Evolutionary conservation across 2,329 filamentous ascomycete genomes (phyloP), one percentile per base, ranked within the genome.

Genomic region (Colletotrichum zoysiae): DNA sequence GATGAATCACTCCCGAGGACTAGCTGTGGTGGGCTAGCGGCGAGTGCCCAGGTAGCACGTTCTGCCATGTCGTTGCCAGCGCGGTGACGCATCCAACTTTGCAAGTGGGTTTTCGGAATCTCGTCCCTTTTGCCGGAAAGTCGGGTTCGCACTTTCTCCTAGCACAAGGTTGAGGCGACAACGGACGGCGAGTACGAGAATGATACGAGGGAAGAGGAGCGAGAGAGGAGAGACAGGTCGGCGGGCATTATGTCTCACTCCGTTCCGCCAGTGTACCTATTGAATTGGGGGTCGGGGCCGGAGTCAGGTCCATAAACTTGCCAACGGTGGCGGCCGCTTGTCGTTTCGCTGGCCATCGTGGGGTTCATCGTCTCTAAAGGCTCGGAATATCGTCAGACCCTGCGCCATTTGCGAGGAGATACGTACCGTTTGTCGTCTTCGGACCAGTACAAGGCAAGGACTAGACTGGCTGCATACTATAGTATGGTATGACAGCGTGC

Each of bases 41-140:
- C 55, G 44, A 58, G 64, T n/a, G n/a, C n/a, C n/a, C n/a, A n/a
- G n/a, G n/a, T 42, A 71, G 51, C 23, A 26, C 50, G 26, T 57
- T 42, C 26, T 67, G 64, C 51, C 20, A 55, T 56, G 53, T n/a
- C 23, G 69, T 71, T 71, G 69, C 58, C 53, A 59, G 59, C 59
- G 69, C 53, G 68, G 65, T 71, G 69, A 64, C 59, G 69, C 69
- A 69, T 35, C 59, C 55, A 8, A 20, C n/a, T 23, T 18, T 14
- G 33, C 51, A 64, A 40, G 51, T 58, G 38, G 38, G 65, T 42
- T 59, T 20, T 48, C 51, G 14, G 55, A 56, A 71, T 56, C 46
- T 46, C 53, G 65, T 69, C 65, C 53, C 59, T 71, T 40, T 50
- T 46, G 40, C 56, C 60, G 53, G 58, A 42, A 38, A 64, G 44